phyloP scores from a whole-genome alignment of 2,329 filamentous ascomycete species.

The Macrophomina phaseolina region DNA sequence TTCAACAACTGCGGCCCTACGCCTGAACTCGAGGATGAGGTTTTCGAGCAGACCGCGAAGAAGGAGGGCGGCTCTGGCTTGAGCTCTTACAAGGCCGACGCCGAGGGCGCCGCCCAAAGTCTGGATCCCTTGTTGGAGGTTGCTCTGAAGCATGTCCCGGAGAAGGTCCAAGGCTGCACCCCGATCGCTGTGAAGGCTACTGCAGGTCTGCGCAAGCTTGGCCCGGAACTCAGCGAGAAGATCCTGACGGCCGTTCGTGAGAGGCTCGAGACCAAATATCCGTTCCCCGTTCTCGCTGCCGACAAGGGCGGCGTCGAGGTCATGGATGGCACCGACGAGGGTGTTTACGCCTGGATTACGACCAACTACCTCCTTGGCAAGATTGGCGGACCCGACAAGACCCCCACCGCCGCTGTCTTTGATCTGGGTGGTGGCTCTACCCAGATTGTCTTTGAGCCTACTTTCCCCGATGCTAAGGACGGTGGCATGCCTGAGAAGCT shows the following conservation, averaged over 20 bases:
- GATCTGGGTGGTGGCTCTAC: constrained; percentile 97
- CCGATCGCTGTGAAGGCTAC: constrained; percentile 98
- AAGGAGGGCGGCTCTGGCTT: constrained; percentile 77
- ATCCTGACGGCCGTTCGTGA: constrained; percentile 85
- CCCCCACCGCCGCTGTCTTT: constrained; percentile 90
- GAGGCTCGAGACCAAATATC: constrained; percentile 85
- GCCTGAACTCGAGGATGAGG: constrained; percentile 91
- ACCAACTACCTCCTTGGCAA: constrained; percentile 98
- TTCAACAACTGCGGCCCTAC: constrained; percentile 98
- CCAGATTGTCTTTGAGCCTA: constrained; percentile 98
- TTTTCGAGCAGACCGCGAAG: constrained; percentile 93
- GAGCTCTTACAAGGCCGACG: constrained; percentile 85
- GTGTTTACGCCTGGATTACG: constrained; percentile 98
- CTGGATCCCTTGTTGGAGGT: constrained; percentile 87
- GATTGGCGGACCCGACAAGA: constrained; percentile 90
- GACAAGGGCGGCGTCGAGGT: constrained; percentile 89
- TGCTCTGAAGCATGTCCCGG: constrained; percentile 82
- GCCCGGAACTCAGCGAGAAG: constrained; percentile 76
- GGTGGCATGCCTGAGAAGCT: constrained; percentile 87
- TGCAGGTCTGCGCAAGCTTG: constrained; percentile 87
- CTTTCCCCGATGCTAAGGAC: constrained; percentile 73
- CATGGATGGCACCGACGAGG: constrained; percentile 97
- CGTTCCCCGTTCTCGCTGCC: constrained; percentile 89
- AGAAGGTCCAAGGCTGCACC: constrained; percentile 87
- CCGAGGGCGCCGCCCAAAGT: constrained; percentile 85